Evolutionary conservation across 1,284 basidiomycete species (phyloP), one percentile per base, ranked within the genome.

Genomic region (Pterulicium gracile): DNA sequence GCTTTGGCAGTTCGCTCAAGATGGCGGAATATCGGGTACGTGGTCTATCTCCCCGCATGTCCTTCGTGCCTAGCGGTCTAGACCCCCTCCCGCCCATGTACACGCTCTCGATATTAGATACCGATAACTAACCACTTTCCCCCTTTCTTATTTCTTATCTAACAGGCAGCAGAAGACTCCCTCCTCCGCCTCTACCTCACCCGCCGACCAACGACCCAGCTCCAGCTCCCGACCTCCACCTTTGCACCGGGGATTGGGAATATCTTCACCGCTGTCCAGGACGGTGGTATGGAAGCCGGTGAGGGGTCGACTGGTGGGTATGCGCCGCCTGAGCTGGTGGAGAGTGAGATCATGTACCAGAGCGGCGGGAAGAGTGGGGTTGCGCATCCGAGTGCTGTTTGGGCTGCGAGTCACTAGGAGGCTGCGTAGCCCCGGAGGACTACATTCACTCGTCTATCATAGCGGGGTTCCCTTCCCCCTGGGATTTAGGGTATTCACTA

Each of bases 1-100:
- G 93, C 4, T 92, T 92, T 58, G 96, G 96, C 42, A 88, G 81
- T 55, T 92, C 88, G 14, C 69, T 97, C 49, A 81, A 79, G 59
- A 98, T 98, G 95, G 94, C 93, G 14, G 91, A 98, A 65, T 96
- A 81, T 66, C 73, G 96, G 49, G 93, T 91, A 60, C 52, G 79
- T 65, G 15, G 24, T 34, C 21, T 24, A 40, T 44, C 10, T 45
- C 14, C 21, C 19, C 10, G 43, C 22, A 20, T 23, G 18, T 27
- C 40, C 20, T 4, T 36, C 14, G 19, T 24, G 34, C 24, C 21
- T 5, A 3, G 13, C 24, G 14, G 21, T 43, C 13, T 13, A 2
- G 13, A n/a, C 13, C 45, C 5, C 13, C 43, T 19, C 24, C 24
- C 13, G 40, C 36, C 3, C 20, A 42, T 49, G 49, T 17, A 13